Evolutionary conservation across 2,329 filamentous ascomycete species (phyloP), one percentile per base, ranked within the genome.

Genomic region (Aspergillus quadrilineatus): DNA sequence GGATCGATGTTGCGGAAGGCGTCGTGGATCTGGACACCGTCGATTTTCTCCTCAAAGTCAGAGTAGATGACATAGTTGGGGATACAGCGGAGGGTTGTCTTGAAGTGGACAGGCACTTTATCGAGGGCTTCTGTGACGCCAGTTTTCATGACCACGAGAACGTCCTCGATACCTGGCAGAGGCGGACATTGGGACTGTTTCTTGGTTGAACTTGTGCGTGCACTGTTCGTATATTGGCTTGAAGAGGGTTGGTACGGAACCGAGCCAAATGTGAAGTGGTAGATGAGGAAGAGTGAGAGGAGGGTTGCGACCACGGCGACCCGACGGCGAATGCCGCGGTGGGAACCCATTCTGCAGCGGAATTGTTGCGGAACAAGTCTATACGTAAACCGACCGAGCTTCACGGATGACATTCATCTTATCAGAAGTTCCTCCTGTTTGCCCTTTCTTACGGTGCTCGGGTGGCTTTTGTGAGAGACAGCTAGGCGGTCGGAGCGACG

Each of bases 221-320:
- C 41, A 52, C 45, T 44, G 10, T 39, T 28, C 4, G 17, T 42
- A 15, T 12, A 17, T 4, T 4, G 8, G 17, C 6, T 17, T 17
- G n/a, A 22, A 22, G 51, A 52, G 54, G 50, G 55, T 43, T 43
- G 22, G 85, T 84, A 6, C 86, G 90, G 74, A 74, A 82, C 55
- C 77, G 83, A 66, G 81, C 83, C 61, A 85, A 85, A 68, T 73
- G 80, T 47, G 79, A 89, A 65, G 82, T 85, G 51, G 71, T 76
- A 60, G 71, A 80, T 58, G 74, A 90, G 59, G 75, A 82, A 63
- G 75, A 77, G 47, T 69, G 87, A 58, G 80, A 84, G 74, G 75
- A 82, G 55, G 75, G 84, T 66, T 80, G 87, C 71, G 77, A 81
- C 46, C 73, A 79, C 65, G 78, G 65, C 57, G 36, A 72, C 67